Evolutionary conservation across 257 asterid species (phyloP).

Genomic region (Thymus quinquecostatus): DNA sequence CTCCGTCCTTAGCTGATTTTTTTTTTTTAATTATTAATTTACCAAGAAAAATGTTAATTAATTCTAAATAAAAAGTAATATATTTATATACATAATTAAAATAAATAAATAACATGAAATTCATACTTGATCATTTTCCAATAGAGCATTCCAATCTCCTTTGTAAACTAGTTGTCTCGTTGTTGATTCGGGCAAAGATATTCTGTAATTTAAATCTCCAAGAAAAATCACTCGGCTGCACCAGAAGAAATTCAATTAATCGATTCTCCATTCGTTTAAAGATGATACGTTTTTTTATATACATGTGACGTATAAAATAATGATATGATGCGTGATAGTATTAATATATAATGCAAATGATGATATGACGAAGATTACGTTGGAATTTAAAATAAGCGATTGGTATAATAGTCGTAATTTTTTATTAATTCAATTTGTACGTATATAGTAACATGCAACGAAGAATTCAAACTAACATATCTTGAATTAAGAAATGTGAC

Average conservation of each 20-base stretch:
- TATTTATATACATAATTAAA: background rate
- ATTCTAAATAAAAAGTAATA: background rate
- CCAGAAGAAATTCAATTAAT: background rate
- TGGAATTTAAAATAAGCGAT: slow-evolving; percentile 23
- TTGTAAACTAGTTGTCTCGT: slow-evolving; percentile 49
- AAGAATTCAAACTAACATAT: background rate
- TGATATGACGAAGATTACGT: slow-evolving; percentile 4
- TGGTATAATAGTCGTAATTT: background rate
- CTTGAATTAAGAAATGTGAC: slow-evolving; percentile 7
- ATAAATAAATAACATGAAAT: too few relatives aligned
- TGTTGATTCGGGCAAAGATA: slow-evolving; percentile 55
- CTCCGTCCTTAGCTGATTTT: slow-evolving; percentile 52
- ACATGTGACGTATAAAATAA: too few relatives aligned
- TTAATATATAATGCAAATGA: too few relatives aligned
- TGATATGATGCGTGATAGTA: too few relatives aligned
- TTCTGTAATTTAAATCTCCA: slow-evolving; percentile 72
- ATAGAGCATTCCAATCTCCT: slow-evolving; percentile 52
- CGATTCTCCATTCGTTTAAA: too few relatives aligned
- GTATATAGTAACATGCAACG: slow-evolving; percentile 4
- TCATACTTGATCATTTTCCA: slow-evolving; percentile 65
- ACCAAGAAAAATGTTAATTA: background rate
- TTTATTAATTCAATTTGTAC: background rate
- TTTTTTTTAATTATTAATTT: background rate
- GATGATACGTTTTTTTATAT: too few relatives aligned
- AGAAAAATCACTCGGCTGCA: slow-evolving; percentile 65